These are phyloP conservation scores for Monosporascus sp. DNA, from an alignment of 2,329 filamentous ascomycete genomes.

Conservation along the genomic window DNA sequence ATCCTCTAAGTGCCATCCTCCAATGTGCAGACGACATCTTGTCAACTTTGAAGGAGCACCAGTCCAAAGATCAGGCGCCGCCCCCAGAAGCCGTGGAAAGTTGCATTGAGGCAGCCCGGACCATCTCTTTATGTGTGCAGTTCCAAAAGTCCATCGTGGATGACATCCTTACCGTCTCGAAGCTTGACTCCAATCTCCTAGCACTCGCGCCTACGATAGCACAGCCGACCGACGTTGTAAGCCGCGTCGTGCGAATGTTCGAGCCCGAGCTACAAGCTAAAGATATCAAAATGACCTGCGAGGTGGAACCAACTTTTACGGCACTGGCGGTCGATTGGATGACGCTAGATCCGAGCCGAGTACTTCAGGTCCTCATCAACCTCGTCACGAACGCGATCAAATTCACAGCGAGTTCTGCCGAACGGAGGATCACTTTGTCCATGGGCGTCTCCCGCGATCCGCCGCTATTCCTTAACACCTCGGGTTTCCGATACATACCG, in stretches of 20 bases:
- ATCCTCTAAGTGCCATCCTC: conserved; percentile 49
- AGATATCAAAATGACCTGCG: conserved; percentile 61
- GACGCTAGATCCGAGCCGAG: conserved; percentile 64
- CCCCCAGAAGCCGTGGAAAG: conserved; percentile 34
- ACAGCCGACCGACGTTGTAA: conserved; percentile 61
- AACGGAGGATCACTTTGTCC: conserved; percentile 47
- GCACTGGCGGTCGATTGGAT: conserved; percentile 59
- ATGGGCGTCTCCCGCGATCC: conserved; percentile 37
- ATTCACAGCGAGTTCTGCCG: conserved; percentile 63
- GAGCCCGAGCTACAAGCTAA: conserved; percentile 67
- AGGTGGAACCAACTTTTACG: conserved; percentile 57
- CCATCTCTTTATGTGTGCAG: conserved; percentile 61
- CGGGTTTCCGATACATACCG: background rate
- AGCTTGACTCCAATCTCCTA: conserved; percentile 70
- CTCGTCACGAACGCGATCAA: conserved; percentile 78
- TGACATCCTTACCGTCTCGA: conserved; percentile 67
- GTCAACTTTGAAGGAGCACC: conserved; percentile 15
- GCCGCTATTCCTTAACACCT: conserved; percentile 24
- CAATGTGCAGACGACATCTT: conserved; percentile 53
- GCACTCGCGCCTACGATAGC: conserved; percentile 66
- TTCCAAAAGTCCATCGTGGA: conserved; percentile 79
- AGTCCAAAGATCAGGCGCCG: conserved; percentile 15
- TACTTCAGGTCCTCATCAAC: conserved; percentile 76
- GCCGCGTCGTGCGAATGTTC: conserved; percentile 70
- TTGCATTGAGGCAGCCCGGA: conserved; percentile 50